These are phyloP conservation scores for Wickerhamomyces rabaulensis DNA, from an alignment of 805 yeast genomes.

Conservation along the genomic window DNA sequence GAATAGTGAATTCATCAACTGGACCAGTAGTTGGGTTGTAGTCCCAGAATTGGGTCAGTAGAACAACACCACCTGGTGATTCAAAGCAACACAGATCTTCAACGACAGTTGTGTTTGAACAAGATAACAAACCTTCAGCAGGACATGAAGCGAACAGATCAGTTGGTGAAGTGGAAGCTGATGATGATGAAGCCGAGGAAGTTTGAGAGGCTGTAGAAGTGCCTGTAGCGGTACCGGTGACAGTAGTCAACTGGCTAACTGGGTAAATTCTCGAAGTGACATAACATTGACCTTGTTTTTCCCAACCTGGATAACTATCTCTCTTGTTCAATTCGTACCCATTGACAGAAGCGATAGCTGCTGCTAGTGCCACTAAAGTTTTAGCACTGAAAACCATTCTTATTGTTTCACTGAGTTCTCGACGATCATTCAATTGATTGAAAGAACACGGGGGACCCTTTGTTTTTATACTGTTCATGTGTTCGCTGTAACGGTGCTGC, in stretches of 20 bases:
- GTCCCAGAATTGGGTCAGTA: slow-evolving; percentile 93
- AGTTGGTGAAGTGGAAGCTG: background rate
- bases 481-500: background rate
- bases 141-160: slow-evolving; percentile 38
- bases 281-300: slow-evolving; percentile 3
- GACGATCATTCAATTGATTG: background rate
- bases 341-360: background rate
- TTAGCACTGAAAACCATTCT: background rate
- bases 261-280: slow-evolving; percentile 1
- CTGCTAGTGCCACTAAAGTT: background rate
- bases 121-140: slow-evolving; percentile 50
- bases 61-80: slow-evolving; percentile 74
- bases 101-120: slow-evolving; percentile 48
- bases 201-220: background rate
- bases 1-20: slow-evolving; percentile 65
- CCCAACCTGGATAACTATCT: background rate
- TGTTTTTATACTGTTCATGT: background rate
- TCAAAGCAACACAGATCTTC: slow-evolving; percentile 77
- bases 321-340: background rate
- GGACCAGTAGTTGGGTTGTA: slow-evolving; percentile 71
- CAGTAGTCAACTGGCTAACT: background rate
- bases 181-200: background rate
- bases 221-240: background rate
- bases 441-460: background rate
- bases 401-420: background rate